phyloP scores from a whole-genome alignment of 345 rosid genomes.

The Bruguiera parviflora region DNA sequence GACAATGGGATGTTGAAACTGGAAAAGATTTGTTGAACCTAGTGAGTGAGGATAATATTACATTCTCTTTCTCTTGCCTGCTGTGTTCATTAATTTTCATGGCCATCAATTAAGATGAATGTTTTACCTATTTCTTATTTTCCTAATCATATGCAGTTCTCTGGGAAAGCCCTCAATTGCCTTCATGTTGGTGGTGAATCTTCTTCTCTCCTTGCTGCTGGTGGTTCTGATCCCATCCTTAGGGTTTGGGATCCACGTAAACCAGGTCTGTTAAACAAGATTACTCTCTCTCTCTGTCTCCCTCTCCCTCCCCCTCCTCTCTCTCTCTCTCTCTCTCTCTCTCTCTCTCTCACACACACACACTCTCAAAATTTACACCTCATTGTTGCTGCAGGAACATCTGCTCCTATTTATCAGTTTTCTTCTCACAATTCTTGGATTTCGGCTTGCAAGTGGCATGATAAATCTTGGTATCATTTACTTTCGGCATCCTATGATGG shows the following conservation, averaged over 20 bases:
- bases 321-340: neutral
- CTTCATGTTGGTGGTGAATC: constrained; percentile 93
- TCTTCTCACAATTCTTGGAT: constrained; percentile 90
- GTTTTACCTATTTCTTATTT: constrained; percentile 7
- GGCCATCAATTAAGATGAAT: neutral
- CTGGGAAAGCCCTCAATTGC: constrained; percentile 77
- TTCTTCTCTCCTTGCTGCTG: constrained; percentile 82
- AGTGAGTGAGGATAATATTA: constrained; percentile 36
- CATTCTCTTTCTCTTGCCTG: constrained; percentile 3
- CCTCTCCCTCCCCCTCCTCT: neutral
- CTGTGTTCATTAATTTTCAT: neutral
- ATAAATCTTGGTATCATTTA: constrained; percentile 72
- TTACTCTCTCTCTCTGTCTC: neutral
- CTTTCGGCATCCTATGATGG: constrained; percentile 97
- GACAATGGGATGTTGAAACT: constrained; percentile 81
- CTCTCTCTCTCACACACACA: neutral
- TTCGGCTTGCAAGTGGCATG: constrained; percentile 92
- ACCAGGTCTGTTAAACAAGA: constrained; percentile 55
- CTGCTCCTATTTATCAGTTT: constrained; percentile 82
- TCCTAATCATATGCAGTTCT: constrained; percentile 46
- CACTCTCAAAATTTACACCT: neutral
- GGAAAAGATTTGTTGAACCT: constrained; percentile 69
- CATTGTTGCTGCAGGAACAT: constrained; percentile 54
- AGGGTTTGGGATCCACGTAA: constrained; percentile 98
- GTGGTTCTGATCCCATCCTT: constrained; percentile 84